A percentile compares a stretch with the other conserved stretches of the same genome.
Conservation (phyloP, 345 rosid genomes). For the Eucalyptus pumila region DNA sequence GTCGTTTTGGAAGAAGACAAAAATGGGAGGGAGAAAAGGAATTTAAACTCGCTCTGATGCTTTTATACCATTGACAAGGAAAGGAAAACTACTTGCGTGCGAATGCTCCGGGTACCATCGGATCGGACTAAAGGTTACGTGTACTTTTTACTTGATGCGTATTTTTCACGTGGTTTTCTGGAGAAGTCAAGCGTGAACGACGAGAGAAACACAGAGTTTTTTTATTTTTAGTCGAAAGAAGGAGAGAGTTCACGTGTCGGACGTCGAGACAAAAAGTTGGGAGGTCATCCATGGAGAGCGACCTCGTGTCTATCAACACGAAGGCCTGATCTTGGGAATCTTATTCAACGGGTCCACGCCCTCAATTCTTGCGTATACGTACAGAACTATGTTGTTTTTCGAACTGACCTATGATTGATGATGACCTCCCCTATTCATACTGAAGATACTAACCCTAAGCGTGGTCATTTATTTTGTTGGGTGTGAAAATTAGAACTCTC, state of each 20-base stretch:
- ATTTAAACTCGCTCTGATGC: not conserved
- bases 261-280: not conserved
- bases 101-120: not conserved
- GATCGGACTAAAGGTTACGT: not conserved
- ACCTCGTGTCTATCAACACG: not conserved
- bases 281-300: not conserved
- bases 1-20: not conserved
- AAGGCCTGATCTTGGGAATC: not conserved
- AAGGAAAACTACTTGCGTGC: not conserved
- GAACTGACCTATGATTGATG: not conserved
- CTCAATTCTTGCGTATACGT: not conserved
- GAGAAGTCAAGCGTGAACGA: not conserved
- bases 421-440: not conserved
- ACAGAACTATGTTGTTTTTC: not conserved
- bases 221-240: not conserved
- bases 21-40: not conserved
- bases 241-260: not conserved
- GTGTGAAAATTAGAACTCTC: not conserved
- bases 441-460: not conserved
- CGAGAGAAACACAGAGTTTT: not conserved
- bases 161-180: not conserved
- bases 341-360: not conserved
- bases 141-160: not conserved
- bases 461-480: not conserved
- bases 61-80: not conserved